Percentiles rank a stretch among this genome's conserved stretches.
phyloP scores from a whole-genome alignment of 257 asterid species.

The Lithospermum erythrorhizon region DNA sequence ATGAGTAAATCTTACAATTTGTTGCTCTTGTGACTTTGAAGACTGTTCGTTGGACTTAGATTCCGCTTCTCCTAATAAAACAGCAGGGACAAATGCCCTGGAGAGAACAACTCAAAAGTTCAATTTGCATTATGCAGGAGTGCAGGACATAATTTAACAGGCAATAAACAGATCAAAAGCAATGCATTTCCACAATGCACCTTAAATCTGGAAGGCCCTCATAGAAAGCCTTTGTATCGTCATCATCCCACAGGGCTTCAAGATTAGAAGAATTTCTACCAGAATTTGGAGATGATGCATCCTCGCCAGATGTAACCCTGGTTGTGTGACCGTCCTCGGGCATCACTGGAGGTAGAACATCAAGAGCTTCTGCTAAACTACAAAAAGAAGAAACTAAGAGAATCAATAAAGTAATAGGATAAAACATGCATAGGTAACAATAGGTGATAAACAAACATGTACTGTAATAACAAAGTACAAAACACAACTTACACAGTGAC shows the following conservation, averaged over 20 bases:
- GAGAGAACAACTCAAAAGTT: constrained; percentile 14
- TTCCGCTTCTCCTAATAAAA: constrained; percentile 89
- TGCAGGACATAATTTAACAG: constrained; percentile 1
- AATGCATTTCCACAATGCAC: constrained; percentile 20
- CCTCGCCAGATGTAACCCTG: constrained; percentile 88
- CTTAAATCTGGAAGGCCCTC: constrained; percentile 96
- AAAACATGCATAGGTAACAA: neutral
- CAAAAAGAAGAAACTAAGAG: constrained; percentile 13
- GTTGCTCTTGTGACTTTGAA: constrained; percentile 62
- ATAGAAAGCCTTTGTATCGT: constrained; percentile 92
- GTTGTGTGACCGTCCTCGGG: constrained; percentile 99
- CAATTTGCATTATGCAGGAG: constrained; percentile 1
- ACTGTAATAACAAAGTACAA: constrained; percentile 12
- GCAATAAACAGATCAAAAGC: neutral
- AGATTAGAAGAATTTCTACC: constrained; percentile 66
- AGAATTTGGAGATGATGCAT: constrained; percentile 53
- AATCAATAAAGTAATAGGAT: constrained; percentile 11
- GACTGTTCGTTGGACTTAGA: constrained; percentile 71
- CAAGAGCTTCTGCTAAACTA: constrained; percentile 96
- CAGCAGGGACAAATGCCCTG: constrained; percentile 99
- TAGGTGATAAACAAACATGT: constrained; percentile 1
- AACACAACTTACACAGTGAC: constrained; percentile 76
- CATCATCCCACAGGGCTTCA: constrained; percentile 98
- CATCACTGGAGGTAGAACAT: constrained; percentile 94
- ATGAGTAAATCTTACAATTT: constrained; percentile 38